Evolutionary conservation across 257 asterid genomes (phyloP).

Genomic region (Solanum virginianum): DNA sequence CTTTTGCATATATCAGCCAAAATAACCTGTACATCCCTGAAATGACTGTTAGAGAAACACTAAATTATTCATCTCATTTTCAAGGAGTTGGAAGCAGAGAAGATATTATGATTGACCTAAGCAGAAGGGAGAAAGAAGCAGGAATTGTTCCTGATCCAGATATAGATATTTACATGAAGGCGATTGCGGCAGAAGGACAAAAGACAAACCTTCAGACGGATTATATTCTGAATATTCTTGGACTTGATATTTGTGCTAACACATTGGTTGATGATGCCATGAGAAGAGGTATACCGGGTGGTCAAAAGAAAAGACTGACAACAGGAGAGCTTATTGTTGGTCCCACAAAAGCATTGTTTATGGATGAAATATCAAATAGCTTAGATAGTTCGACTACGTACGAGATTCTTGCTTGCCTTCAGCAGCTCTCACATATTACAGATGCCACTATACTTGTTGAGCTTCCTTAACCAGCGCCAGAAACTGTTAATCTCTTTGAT

Average conservation of each 20-base stretch:
- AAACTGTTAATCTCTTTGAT: conserved; percentile 41
- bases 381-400: conserved; percentile 47
- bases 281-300: conserved; percentile 51
- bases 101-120: conserved; percentile 53
- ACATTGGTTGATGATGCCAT: conserved; percentile 36
- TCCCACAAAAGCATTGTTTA: conserved; percentile 39
- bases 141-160: conserved; percentile 66
- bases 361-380: conserved; percentile 50
- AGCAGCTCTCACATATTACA: conserved; percentile 35
- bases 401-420: conserved; percentile 32
- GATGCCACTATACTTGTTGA: conserved; percentile 38
- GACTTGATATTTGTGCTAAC: conserved; percentile 46
- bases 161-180: conserved; percentile 67
- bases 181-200: conserved; percentile 38
- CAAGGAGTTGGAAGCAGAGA: conserved; percentile 56
- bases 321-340: conserved; percentile 52
- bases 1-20: conserved; percentile 66
- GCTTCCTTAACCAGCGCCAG: conserved; percentile 53
- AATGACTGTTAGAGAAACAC: conserved; percentile 62
- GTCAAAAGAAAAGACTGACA: conserved; percentile 51
- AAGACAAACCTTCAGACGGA: conserved; percentile 37
- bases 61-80: conserved; percentile 51
- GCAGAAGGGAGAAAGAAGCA: conserved; percentile 52
- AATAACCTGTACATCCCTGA: conserved; percentile 56
- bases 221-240: conserved; percentile 43